Percentiles rank a stretch among this genome's conserved stretches.
These are phyloP conservation scores for Eragrostis nindensis DNA, from an alignment of 176 grass and related monocot genomes.

Conservation along the genomic window DNA sequence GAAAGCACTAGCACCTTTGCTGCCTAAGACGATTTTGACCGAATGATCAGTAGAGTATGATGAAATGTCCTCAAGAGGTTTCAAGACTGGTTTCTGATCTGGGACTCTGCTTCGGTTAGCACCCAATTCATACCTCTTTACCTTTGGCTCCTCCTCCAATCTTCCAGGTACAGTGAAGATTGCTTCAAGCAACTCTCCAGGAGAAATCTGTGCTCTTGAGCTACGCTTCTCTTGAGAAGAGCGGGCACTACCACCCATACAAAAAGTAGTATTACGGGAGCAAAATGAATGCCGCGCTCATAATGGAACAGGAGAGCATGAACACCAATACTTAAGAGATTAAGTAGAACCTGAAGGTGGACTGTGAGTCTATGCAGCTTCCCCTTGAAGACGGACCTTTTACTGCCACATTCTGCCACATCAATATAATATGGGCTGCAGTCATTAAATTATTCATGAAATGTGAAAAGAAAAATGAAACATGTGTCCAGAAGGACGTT, in stretches of 20 bases:
- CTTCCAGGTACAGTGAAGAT: constrained; percentile 82
- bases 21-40: constrained; percentile 20
- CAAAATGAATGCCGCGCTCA: background rate
- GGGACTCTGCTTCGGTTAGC: constrained; percentile 67
- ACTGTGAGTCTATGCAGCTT: constrained; percentile 40
- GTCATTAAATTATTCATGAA: constrained; percentile 20
- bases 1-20: constrained; percentile 49
- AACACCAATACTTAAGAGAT: background rate
- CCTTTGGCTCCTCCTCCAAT: constrained; percentile 57
- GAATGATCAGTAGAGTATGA: constrained; percentile 39
- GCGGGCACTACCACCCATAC: constrained; percentile 28
- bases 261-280: constrained; percentile 21
- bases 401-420: constrained; percentile 42
- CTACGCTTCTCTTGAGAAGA: constrained; percentile 41
- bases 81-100: constrained; percentile 55
- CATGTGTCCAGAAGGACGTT: constrained; percentile 10
- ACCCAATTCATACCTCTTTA: constrained; percentile 58
- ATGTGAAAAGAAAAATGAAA: constrained; percentile 22
- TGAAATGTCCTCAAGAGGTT: constrained; percentile 71
- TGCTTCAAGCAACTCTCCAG: constrained; percentile 71
- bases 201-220: constrained; percentile 44
- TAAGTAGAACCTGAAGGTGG: constrained; percentile 40
- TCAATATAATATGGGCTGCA: constrained; percentile 21
- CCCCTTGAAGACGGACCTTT: constrained; percentile 25
- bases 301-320: background rate